Evolutionary conservation across 805 yeast genomes (phyloP), one percentile per base, ranked within the genome.

Genomic region (Candida jianshihensis): DNA sequence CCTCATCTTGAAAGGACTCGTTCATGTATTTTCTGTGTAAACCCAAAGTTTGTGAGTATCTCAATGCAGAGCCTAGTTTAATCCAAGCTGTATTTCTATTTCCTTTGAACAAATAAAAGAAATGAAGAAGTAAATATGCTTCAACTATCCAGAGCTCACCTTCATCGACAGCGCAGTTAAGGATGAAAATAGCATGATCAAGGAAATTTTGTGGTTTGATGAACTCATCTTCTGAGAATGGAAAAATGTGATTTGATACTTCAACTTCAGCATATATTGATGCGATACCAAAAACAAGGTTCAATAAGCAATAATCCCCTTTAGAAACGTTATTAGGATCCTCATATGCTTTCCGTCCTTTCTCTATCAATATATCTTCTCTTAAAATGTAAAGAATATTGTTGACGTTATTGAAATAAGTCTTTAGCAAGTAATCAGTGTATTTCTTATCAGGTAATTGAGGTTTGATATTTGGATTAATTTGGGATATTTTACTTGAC

Each of bases 1-100:
- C 45, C 7, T 33, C 29, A 26, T 60, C 63, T n/a, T 49, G 46
- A 41, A 56, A 56, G 1, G 57, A 53, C 35, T 64, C 67, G 43
- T 66, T 66, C 29, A 66, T 60, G 27, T 42, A 56, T 36, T 48
- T 58, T 34, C 68, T 47, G 42, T 66, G 64, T 25, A 67, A 40
- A 0, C 73, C 74, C 34, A 68, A 46, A 0, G 68, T 53, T 45
- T 63, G 68, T 0, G 71, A 71, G 43, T 59, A 53, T 19, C 67
- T 50, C n/a, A 69, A 64, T 2, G 71, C 65, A 15, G 45, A 41
- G 8, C 71, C 70, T 18, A 69, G 43, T 42, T 59, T 59, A 12
- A 67, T 51, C 73, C 73, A 70, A 5, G 73, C 65, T 0, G 66
- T 53, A 32, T 58, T 58, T 38, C 67, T 57, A 33, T 60, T 61